phyloP scores from a whole-genome alignment of 495 filamentous ascomycete genomes.

The Aspergillus egyptiacus region DNA sequence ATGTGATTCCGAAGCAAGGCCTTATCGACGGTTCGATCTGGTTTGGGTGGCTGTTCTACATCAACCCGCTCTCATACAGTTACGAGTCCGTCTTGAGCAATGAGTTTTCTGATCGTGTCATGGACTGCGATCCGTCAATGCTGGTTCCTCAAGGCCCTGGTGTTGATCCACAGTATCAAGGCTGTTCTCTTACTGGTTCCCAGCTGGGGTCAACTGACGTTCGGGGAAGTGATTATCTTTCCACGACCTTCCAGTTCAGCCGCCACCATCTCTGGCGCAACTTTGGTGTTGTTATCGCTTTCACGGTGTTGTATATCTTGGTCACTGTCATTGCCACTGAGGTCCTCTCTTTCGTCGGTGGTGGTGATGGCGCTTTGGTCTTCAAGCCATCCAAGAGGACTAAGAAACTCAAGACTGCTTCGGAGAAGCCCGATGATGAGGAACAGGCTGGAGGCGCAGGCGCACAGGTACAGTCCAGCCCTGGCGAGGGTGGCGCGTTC shows the following conservation, averaged over 20 bases:
- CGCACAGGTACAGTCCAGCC: constrained; percentile 35
- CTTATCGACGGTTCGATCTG: constrained; percentile 63
- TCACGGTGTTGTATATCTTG: constrained; percentile 60
- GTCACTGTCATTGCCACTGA: constrained; percentile 60
- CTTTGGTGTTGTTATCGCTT: constrained; percentile 69
- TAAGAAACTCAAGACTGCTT: constrained; percentile 45
- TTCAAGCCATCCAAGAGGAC: constrained; percentile 62
- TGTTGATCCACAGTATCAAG: constrained; percentile 47
- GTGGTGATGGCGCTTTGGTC: constrained; percentile 54
- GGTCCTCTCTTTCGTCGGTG: constrained; percentile 44
- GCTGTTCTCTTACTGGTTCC: constrained; percentile 57
- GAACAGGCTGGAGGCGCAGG: constrained; percentile 36
- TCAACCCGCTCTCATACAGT: constrained; percentile 70
- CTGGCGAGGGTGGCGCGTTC: constrained; percentile 38
- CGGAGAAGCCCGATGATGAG: constrained; percentile 38
- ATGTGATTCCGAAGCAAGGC: constrained; percentile 61
- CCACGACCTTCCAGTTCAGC: constrained; percentile 51
- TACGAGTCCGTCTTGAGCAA: constrained; percentile 67
- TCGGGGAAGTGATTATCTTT: constrained; percentile 55
- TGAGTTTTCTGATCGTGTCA: constrained; percentile 55
- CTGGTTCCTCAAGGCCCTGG: constrained; percentile 53
- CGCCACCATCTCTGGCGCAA: constrained; percentile 71
- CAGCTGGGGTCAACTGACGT: constrained; percentile 40
- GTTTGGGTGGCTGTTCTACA: constrained; percentile 72
- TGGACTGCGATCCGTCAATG: constrained; percentile 54